phyloP scores from a whole-genome alignment of 2,329 filamentous ascomycete species.

The Ophiostoma himal-ulmi region DNA sequence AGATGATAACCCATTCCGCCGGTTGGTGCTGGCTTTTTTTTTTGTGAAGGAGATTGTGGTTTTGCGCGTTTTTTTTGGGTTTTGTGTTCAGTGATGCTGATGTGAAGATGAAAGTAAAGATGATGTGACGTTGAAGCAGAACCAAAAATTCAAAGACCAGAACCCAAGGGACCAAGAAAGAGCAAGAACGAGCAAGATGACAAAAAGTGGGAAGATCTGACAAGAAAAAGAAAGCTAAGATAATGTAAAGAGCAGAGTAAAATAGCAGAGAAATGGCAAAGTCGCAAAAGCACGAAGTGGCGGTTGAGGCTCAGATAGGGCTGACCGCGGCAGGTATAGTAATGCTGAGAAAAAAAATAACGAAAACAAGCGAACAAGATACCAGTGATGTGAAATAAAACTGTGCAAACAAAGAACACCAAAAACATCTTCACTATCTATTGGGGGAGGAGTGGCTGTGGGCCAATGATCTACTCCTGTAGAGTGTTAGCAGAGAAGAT shows the following conservation, averaged over 20 bases:
- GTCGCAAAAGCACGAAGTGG: no score
- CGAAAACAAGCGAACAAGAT: not conserved
- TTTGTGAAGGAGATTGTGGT: not conserved
- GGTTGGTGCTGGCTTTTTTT: not conserved
- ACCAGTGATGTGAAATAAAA: no score
- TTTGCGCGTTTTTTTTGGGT: not conserved
- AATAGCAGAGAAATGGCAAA: not conserved
- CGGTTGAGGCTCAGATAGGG: no score
- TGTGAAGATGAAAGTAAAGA: not conserved
- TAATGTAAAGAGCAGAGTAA: no score
- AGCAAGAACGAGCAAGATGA: not conserved
- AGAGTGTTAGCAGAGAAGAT: not conserved
- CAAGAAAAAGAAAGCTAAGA: not conserved
- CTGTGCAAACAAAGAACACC: no score
- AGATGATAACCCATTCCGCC: not conserved
- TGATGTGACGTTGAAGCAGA: not conserved
- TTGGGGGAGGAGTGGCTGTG: not conserved
- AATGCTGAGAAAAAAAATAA: not conserved
- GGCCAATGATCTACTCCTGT: not conserved
- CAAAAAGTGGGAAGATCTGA: not conserved
- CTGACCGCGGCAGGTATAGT: no score
- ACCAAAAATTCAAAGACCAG: not conserved
- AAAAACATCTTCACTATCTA: no score
- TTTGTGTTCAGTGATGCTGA: not conserved
- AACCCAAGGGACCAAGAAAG: not conserved